Evolutionary conservation across 108 stramenopile species (phyloP).

Genomic region (Ochromonas danica): DNA sequence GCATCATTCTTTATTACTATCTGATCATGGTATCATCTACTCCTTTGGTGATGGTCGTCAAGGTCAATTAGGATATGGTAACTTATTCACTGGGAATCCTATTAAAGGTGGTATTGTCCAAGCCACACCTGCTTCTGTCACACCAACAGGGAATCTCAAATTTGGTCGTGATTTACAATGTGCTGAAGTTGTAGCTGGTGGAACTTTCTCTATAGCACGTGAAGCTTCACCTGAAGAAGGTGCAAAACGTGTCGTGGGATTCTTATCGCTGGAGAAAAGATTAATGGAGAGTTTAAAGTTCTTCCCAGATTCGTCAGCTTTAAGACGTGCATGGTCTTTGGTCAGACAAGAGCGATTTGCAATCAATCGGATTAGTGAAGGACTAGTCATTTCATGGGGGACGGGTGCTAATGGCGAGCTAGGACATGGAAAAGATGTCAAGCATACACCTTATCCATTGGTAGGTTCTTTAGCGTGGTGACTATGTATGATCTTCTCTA

Average conservation of each 20-base stretch:
- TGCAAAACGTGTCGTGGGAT: neutral
- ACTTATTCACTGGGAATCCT: neutral
- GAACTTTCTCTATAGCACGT: conserved; percentile 10
- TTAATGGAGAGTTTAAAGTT: neutral
- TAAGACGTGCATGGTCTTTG: neutral
- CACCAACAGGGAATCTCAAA: neutral
- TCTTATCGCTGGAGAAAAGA: neutral
- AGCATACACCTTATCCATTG: conserved; percentile 2
- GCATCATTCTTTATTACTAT: conserved; percentile 8
- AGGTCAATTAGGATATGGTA: conserved; percentile 33
- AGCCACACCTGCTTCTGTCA: neutral
- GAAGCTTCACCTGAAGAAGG: neutral
- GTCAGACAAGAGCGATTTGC: neutral
- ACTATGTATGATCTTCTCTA: too few relatives aligned
- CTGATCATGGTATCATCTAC: conserved; percentile 11
- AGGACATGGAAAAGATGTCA: neutral
- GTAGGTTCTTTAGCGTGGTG: too few relatives aligned
- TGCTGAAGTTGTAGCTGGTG: conserved; percentile 3
- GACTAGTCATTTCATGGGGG: neutral
- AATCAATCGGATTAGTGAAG: neutral
- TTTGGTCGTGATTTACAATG: neutral
- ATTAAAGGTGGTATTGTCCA: conserved; percentile 19
- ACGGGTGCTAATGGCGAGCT: conserved; percentile 21
- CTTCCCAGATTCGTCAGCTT: neutral
- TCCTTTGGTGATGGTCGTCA: conserved; percentile 25